Percentiles rank a stretch among this genome's conserved stretches.
phyloP scores from a whole-genome alignment of 2,329 filamentous ascomycete species.

The Nemania serpens region DNA sequence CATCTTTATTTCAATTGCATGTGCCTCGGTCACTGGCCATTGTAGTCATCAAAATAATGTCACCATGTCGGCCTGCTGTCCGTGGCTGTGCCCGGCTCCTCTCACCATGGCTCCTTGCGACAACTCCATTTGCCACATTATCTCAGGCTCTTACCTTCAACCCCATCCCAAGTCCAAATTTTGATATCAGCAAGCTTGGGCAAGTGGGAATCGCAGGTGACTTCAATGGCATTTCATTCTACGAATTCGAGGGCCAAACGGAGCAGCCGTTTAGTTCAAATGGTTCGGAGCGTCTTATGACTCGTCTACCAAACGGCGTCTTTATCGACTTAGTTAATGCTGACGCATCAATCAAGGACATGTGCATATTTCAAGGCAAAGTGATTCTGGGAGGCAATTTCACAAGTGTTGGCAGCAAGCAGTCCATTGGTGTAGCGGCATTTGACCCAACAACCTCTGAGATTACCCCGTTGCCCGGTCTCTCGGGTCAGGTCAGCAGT shows the following conservation, averaged over 20 bases:
- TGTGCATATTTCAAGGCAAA: slow-evolving; percentile 77
- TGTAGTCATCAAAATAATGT: slow-evolving; percentile 54
- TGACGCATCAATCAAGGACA: slow-evolving; percentile 83
- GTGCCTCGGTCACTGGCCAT: slow-evolving; percentile 35
- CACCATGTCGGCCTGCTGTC: slow-evolving; percentile 49
- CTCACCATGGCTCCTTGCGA: slow-evolving; percentile 44
- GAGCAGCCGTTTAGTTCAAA: slow-evolving; percentile 70
- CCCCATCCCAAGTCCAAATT: slow-evolving; percentile 67
- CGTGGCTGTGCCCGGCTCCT: slow-evolving; percentile 36
- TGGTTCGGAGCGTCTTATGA: slow-evolving; percentile 80
- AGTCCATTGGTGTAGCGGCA: slow-evolving; percentile 79
- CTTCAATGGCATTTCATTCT: slow-evolving; percentile 89
- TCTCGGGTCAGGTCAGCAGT: slow-evolving; percentile 81
- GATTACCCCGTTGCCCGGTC: slow-evolving; percentile 75
- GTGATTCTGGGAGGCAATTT: slow-evolving; percentile 94
- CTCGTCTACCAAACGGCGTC: slow-evolving; percentile 81
- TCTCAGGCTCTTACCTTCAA: slow-evolving; percentile 62
- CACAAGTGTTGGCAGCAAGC: slow-evolving; percentile 78
- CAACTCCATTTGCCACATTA: slow-evolving; percentile 50
- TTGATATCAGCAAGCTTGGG: slow-evolving; percentile 80
- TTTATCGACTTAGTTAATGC: slow-evolving; percentile 75
- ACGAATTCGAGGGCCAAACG: slow-evolving; percentile 80
- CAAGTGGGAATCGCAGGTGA: slow-evolving; percentile 85
- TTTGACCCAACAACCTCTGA: slow-evolving; percentile 74
- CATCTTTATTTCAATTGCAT: slow-evolving; percentile 17